phyloP scores from a whole-genome alignment of 306 rosid genomes.

The Quercus mongolica region DNA sequence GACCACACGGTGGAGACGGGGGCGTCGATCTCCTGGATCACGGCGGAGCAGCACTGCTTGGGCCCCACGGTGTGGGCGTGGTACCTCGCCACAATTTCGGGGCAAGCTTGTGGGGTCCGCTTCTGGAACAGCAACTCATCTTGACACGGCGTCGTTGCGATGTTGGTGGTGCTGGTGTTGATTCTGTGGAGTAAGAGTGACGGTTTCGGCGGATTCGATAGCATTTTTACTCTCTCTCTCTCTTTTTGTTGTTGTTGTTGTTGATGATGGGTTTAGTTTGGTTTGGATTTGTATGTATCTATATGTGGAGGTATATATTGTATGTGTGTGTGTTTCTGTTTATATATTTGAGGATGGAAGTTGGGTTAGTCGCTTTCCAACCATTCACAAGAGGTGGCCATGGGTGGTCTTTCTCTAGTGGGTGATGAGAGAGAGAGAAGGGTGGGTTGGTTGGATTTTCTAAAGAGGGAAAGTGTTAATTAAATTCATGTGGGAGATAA shows the following conservation, averaged over 20 bases:
- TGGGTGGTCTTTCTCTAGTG: conserved; percentile 11
- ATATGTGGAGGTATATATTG: background rate
- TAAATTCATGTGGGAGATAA: conserved; percentile 38
- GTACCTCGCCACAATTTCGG: conserved; percentile 57
- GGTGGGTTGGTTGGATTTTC: conserved; percentile 21
- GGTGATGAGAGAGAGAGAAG: background rate
- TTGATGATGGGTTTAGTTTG: too few species aligned
- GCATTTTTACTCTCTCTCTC: conserved; percentile 25
- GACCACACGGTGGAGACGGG: conserved; percentile 87
- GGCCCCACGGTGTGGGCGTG: conserved; percentile 50
- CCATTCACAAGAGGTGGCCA: background rate
- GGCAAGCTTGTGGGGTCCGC: conserved; percentile 18
- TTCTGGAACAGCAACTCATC: background rate
- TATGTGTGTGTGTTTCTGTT: background rate
- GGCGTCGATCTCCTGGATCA: conserved; percentile 73
- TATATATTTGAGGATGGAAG: background rate
- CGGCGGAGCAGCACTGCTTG: conserved; percentile 85
- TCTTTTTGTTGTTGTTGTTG: too few species aligned
- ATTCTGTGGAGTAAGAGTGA: conserved; percentile 49
- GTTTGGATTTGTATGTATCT: background rate
- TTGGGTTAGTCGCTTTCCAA: conserved; percentile 22
- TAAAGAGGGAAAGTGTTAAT: conserved; percentile 5
- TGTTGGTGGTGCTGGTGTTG: conserved; percentile 27
- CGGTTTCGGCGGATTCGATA: conserved; percentile 47
- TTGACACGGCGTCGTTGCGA: background rate